Base-by-base conservation (phyloP, 1,139 yeast genomes). In the Hemisphaericaspora xylofermentans region DNA sequence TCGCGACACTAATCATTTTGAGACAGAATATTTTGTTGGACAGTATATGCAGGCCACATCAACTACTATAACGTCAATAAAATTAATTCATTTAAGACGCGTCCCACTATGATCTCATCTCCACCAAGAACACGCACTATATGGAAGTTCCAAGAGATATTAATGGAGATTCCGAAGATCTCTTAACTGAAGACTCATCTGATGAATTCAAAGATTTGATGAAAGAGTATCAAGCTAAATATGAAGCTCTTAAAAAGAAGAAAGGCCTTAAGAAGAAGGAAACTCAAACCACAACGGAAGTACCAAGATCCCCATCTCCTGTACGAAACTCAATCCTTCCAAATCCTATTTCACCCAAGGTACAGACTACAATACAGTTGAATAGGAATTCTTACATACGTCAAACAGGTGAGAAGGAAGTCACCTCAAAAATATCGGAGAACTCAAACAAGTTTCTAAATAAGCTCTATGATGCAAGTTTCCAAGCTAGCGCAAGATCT, bases 161-260 rank as follows among this genome's bases (percentile, higher is more conserved):
- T 35, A 43, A 30, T 7, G 41, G 51, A 2, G 43, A 48, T 18
- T 49, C 60, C 0, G 61, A 57, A 6, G 61, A 57, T 19, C 52
- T 53, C 12, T 46, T 63, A 7, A 63, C 68, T 2, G 62, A 52
- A 28, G 61, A 60, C 28, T 61, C 64, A 9, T 52, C 57, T 15
- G 68, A 64, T 38, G 67, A 60, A 35, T 44, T 62, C 14, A 47
- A 52, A 3, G 61, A 63, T 43, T 44, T 64, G 19, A 52, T 56
- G 35, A 64, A 64, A 43, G 66, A 64, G 40, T 63, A 52, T 44
- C 66, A 63, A 24, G 38, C 59, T 9, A 57, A 50, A 35, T 45
- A 42, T 28, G 54, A 56, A 35, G 43, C 52, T 24, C 19, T 61
- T 10, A 38, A 56, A 16, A 44, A 45, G 36, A 52, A 54, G 42